Evolutionary conservation across 1,284 basidiomycete species (phyloP).

Genomic region (Gymnopus androsaceus): DNA sequence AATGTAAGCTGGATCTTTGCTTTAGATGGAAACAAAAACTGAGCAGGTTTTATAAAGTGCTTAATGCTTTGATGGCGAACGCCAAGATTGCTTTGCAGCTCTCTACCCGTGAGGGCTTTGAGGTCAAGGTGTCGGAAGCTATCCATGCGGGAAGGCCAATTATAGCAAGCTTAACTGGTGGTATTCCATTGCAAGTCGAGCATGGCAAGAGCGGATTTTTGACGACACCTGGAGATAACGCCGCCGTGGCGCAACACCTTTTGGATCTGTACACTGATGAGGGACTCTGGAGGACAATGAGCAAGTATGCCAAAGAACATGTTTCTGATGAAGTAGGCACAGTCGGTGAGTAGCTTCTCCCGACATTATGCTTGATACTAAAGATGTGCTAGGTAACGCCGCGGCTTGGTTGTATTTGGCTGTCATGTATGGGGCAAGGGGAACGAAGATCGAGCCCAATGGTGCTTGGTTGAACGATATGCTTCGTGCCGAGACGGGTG

Average conservation of each 20-base stretch:
- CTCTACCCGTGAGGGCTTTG: constrained; percentile 86
- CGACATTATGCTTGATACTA: background rate
- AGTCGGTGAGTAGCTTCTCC: constrained; percentile 44
- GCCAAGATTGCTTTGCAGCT: constrained; percentile 76
- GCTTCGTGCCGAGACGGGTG: constrained; percentile 69
- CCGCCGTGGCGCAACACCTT: constrained; percentile 70
- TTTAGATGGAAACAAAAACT: background rate
- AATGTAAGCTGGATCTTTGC: constrained; percentile 50
- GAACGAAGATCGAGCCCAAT: constrained; percentile 71
- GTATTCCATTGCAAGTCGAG: constrained; percentile 85
- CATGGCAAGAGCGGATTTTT: constrained; percentile 84
- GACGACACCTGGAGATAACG: constrained; percentile 71
- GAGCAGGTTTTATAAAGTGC: constrained; percentile 43
- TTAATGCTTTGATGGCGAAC: constrained; percentile 78
- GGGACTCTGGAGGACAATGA: constrained; percentile 60
- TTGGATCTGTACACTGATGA: constrained; percentile 76
- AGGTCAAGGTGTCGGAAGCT: constrained; percentile 90
- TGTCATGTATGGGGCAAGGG: constrained; percentile 67
- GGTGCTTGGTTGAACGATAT: constrained; percentile 83
- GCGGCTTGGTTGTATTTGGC: constrained; percentile 82
- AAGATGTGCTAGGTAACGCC: constrained; percentile 54
- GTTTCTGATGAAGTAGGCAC: constrained; percentile 82
- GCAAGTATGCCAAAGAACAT: constrained; percentile 68
- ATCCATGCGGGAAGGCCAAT: constrained; percentile 83
- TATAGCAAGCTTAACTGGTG: constrained; percentile 79